Evolutionary conservation across 768 basidiomycete genomes (phyloP).

Genomic region (Suillus plorans): DNA sequence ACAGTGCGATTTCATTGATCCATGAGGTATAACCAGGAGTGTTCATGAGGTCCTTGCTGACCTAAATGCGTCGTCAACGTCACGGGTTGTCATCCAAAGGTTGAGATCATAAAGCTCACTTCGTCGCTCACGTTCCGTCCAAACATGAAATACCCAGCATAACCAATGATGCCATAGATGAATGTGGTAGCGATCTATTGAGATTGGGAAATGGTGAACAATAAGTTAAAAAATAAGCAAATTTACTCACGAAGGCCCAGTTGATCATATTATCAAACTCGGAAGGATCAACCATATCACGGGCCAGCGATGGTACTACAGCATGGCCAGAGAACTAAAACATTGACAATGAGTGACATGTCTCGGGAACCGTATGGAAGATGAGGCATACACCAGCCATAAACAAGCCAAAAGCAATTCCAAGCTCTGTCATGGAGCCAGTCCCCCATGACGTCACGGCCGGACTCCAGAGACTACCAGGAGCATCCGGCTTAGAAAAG

Average conservation of each 20-base stretch:
- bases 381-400: conserved; percentile 75
- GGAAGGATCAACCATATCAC: conserved; percentile 84
- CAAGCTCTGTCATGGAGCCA: conserved; percentile 54
- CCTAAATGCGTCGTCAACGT: conserved; percentile 38
- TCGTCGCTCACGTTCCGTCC: conserved; percentile 78
- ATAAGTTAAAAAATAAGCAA: neutral
- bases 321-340: conserved; percentile 86
- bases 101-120: conserved; percentile 40
- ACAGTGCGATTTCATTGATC: conserved; percentile 74
- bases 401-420: conserved; percentile 83
- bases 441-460: conserved; percentile 65
- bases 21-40: conserved; percentile 69
- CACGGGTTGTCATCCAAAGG: neutral
- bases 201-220: neutral
- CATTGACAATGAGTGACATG: neutral
- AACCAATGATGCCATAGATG: conserved; percentile 66
- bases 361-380: neutral
- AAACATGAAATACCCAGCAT: conserved; percentile 93
- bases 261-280: conserved; percentile 83
- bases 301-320: conserved; percentile 84
- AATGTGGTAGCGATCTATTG: conserved; percentile 59
- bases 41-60: conserved; percentile 78
- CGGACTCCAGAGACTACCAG: conserved; percentile 81
- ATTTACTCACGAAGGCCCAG: conserved; percentile 71
- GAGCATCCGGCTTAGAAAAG: conserved; percentile 62